Conservation (phyloP, 306 rosid genomes). For the barrel medic (Medicago truncatula) region MtrunA17r5.0-ANR NC_053043.1:50124001-50124500, state of each 20-base stretch:
- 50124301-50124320: slow-evolving; percentile 91
- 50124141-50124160: slow-evolving; percentile 91
- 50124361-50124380: background rate
- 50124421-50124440: background rate
- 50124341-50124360: slow-evolving; percentile 18
- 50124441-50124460: background rate
- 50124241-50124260: slow-evolving; percentile 86
- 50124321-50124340: slow-evolving; percentile 68
- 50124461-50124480: background rate
- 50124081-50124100: slow-evolving; percentile 22
- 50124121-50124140: slow-evolving; percentile 57
- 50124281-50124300: slow-evolving; percentile 93
- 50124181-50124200: slow-evolving; percentile 82
- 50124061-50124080: slow-evolving; percentile 38
- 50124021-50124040: slow-evolving; percentile 87
- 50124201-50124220: slow-evolving; percentile 79
- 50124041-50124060: slow-evolving; percentile 35
- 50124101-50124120: background rate
- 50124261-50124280: slow-evolving; percentile 74
- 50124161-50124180: slow-evolving; percentile 92
- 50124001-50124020: slow-evolving; percentile 86
- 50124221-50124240: slow-evolving; percentile 70
- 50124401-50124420: background rate
- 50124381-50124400: background rate
- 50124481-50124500: background rate